Evolutionary conservation across 441 rosid species (phyloP).

Genomic region (Populus tomentosa): DNA sequence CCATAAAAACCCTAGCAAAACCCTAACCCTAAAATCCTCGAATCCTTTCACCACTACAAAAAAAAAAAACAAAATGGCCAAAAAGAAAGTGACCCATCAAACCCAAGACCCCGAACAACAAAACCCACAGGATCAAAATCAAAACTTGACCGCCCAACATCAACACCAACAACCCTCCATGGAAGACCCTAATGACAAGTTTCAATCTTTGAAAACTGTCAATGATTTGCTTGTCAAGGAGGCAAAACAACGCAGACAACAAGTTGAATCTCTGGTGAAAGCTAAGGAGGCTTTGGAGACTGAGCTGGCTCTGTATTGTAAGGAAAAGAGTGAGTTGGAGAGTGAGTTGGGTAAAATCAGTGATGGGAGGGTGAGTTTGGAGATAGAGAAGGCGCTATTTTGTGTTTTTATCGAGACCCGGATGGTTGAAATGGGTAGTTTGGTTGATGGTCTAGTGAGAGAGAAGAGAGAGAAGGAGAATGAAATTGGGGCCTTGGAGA

Average conservation of each 20-base stretch:
- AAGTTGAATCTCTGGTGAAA: constrained; percentile 39
- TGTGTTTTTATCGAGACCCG: constrained; percentile 31
- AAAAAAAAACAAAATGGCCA: too few species aligned
- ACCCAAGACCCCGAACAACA: constrained; percentile 17
- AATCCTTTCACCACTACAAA: too few species aligned
- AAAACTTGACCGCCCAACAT: background rate
- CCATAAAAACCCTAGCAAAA: too few species aligned
- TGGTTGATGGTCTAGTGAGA: constrained; percentile 24
- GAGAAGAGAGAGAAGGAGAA: constrained; percentile 35
- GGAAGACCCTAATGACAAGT: constrained; percentile 32
- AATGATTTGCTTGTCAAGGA: constrained; percentile 42
- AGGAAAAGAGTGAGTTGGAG: constrained; percentile 11
- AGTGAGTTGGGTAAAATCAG: constrained; percentile 30
- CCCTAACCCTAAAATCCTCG: too few species aligned
- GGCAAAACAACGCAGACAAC: constrained; percentile 37
- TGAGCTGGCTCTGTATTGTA: too few species aligned
- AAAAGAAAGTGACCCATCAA: too few species aligned
- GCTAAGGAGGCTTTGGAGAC: constrained; percentile 21
- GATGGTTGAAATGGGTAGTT: constrained; percentile 30
- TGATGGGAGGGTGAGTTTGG: constrained; percentile 36
- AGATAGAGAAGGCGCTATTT: constrained; percentile 20
- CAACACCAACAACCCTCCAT: constrained; percentile 15
- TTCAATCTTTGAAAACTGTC: constrained; percentile 38
- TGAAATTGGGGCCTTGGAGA: constrained; percentile 34
- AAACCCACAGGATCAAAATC: constrained; percentile 12